Evolutionary conservation across 1,139 yeast genomes (phyloP).

Genomic region (Candida sp.): DNA sequence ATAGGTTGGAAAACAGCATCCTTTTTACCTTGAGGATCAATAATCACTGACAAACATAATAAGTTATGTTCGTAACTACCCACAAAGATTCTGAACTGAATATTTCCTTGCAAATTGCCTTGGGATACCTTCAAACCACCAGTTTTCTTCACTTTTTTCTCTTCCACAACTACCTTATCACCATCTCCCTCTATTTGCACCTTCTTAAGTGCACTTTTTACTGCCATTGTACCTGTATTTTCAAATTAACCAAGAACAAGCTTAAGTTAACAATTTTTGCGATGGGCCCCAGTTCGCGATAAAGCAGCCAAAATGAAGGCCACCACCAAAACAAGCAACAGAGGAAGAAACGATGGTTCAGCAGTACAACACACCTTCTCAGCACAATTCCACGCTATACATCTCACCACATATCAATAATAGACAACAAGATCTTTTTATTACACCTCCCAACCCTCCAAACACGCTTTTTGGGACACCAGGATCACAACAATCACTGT

Average conservation of each 20-base stretch:
- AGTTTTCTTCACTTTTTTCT: slow-evolving; percentile 1
- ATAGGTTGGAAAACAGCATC: slow-evolving; percentile 82
- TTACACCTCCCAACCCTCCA: slow-evolving; percentile 55
- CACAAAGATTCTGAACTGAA: slow-evolving; percentile 73
- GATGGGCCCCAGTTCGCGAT: neutral
- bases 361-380: slow-evolving; percentile 37
- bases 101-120: neutral
- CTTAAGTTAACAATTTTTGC: neutral
- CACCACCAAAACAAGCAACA: neutral
- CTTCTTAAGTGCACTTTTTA: neutral
- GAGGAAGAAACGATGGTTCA: slow-evolving; percentile 24
- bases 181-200: neutral
- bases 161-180: neutral
- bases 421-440: slow-evolving; percentile 45
- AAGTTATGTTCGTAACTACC: slow-evolving; percentile 97
- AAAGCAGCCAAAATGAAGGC: neutral
- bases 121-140: neutral
- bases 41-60: slow-evolving; percentile 72
- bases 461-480: slow-evolving; percentile 41
- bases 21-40: slow-evolving; percentile 27
- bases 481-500: slow-evolving; percentile 38
- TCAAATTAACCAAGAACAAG: neutral
- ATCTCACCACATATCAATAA: slow-evolving; percentile 57
- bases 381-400: slow-evolving; percentile 59
- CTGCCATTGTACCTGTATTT: neutral